Conservation (phyloP, 139 green algal species). For the Yamagishiella unicocca region DNA sequence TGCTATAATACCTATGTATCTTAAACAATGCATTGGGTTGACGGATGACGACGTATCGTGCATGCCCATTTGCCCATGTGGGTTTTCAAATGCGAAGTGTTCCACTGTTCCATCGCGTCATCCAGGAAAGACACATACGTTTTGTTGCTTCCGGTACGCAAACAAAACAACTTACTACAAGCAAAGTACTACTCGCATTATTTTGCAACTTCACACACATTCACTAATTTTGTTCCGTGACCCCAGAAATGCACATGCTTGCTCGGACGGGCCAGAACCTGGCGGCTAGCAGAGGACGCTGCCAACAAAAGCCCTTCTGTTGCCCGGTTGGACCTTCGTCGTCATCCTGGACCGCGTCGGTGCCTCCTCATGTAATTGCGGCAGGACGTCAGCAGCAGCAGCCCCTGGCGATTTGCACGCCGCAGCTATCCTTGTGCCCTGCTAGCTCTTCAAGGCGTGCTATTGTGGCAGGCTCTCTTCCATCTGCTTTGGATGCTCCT, state of each 20-base stretch:
- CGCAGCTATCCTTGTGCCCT: not conserved
- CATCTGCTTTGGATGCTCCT: not conserved
- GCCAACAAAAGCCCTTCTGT: not conserved
- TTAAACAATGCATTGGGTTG: too few relatives aligned
- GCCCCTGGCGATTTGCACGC: not conserved
- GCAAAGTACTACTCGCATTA: too few relatives aligned
- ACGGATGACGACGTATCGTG: too few relatives aligned
- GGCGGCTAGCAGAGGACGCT: not conserved
- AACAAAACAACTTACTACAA: too few relatives aligned
- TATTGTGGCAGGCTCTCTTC: not conserved
- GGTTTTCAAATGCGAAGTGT: too few relatives aligned
- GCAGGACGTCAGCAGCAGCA: not conserved
- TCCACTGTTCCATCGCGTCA: too few relatives aligned
- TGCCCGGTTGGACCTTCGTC: not conserved
- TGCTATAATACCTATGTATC: too few relatives aligned
- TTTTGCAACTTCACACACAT: not conserved
- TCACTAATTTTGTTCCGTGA: not conserved
- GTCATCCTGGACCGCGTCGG: not conserved
- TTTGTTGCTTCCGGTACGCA: too few relatives aligned
- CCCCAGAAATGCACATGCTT: constrained; percentile 20
- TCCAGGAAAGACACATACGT: too few relatives aligned
- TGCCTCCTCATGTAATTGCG: not conserved
- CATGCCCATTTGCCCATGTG: too few relatives aligned
- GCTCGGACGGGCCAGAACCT: not conserved
- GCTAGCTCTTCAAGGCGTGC: not conserved